These are phyloP conservation scores for Carex sylvatica DNA, from an alignment of 202 grass and related monocot species.

Conservation along the genomic window DNA sequence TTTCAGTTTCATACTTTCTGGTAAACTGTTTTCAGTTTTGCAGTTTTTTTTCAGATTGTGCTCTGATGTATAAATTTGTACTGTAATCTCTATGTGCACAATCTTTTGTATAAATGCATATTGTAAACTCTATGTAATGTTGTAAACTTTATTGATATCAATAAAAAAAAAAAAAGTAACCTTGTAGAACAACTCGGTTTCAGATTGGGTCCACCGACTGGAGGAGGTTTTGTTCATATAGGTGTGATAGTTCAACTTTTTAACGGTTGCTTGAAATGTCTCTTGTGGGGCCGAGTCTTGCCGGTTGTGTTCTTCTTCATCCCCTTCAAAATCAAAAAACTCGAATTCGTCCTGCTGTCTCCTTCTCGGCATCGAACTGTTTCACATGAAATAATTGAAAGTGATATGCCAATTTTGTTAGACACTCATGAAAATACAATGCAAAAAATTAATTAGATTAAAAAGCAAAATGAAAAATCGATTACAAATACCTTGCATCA, in stretches of 20 bases:
- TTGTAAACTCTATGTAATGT: too few species aligned
- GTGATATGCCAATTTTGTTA: neutral
- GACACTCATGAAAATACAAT: neutral
- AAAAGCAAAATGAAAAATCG: constrained; percentile 6
- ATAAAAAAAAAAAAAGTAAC: too few species aligned
- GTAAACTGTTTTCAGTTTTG: too few species aligned
- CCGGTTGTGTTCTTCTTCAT: constrained; percentile 32
- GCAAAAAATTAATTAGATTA: neutral
- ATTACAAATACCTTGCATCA: constrained; percentile 49
- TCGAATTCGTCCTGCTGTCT: constrained; percentile 37
- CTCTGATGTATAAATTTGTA: too few species aligned
- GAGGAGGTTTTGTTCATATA: constrained; percentile 58
- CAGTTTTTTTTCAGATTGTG: too few species aligned
- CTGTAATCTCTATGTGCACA: too few species aligned
- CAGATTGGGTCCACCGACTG: constrained; percentile 74
- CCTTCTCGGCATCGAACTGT: constrained; percentile 33
- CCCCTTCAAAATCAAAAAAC: constrained; percentile 33
- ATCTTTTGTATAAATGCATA: too few species aligned
- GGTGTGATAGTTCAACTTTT: constrained; percentile 85
- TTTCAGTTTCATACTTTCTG: too few species aligned
- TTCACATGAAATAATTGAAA: constrained; percentile 24
- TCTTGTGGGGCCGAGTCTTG: constrained; percentile 33
- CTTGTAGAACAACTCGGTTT: constrained; percentile 79
- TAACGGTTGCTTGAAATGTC: constrained; percentile 25
- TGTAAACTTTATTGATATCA: too few species aligned